These are phyloP conservation scores for Phytophthora rubi DNA, from an alignment of 352 stramenopile genomes.

Conservation along the genomic window DNA sequence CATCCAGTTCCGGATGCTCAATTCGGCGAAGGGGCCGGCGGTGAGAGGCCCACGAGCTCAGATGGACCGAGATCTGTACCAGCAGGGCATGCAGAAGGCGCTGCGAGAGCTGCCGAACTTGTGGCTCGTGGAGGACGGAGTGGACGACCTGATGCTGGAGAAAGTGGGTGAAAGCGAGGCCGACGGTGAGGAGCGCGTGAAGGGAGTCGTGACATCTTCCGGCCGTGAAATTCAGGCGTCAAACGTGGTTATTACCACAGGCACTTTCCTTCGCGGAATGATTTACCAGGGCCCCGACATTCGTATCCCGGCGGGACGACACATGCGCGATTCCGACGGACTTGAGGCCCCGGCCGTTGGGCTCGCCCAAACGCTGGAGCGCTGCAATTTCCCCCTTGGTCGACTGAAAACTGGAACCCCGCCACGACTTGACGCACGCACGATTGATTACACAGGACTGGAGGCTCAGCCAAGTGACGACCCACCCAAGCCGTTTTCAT, in stretches of 20 bases:
- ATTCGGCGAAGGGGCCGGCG: constrained; percentile 93
- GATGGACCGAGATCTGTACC: constrained; percentile 98
- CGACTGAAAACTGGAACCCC: constrained; percentile 98
- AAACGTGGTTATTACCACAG: constrained; percentile 96
- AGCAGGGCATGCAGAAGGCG: constrained; percentile 92
- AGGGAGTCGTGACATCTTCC: constrained; percentile 68
- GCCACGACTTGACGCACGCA: constrained; percentile 93
- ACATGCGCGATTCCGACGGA: constrained; percentile 86
- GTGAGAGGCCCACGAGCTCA: constrained; percentile 93
- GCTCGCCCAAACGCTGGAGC: constrained; percentile 94
- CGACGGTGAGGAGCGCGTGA: constrained; percentile 56
- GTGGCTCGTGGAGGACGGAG: constrained; percentile 93
- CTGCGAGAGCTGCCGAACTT: constrained; percentile 88
- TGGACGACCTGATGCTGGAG: constrained; percentile 94
- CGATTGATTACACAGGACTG: constrained; percentile 95
- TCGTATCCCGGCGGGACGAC: constrained; percentile 93
- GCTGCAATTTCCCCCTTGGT: constrained; percentile 92
- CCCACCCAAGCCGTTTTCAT: constrained; percentile 94
- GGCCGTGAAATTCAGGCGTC: constrained; percentile 57
- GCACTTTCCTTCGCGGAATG: constrained; percentile 97
- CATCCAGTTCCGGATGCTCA: constrained; percentile 98
- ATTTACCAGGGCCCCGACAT: constrained; percentile 94
- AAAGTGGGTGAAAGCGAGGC: constrained; percentile 13
- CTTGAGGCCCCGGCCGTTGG: constrained; percentile 96
- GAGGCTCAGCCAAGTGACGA: constrained; percentile 94